These are phyloP conservation scores for Paramarasmius palmivorus DNA, from an alignment of 1,284 basidiomycete species.

Conservation along the genomic window DNA sequence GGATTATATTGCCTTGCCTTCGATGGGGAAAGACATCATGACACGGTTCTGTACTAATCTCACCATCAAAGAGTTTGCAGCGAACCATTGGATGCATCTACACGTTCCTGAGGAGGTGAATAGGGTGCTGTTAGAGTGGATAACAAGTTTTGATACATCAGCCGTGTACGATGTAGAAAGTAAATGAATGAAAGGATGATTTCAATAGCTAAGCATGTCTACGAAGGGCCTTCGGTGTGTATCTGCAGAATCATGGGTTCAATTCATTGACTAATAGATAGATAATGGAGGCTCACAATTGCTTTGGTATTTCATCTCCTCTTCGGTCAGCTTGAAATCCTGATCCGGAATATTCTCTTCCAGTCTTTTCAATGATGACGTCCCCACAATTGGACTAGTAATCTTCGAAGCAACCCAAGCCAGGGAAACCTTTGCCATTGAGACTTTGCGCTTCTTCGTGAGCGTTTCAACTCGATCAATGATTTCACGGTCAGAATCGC, in stretches of 20 bases:
- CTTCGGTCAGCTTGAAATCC: not conserved
- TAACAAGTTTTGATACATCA: not conserved
- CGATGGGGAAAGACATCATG: not conserved
- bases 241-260: too few relatives aligned
- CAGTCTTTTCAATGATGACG: slow-evolving; percentile 5
- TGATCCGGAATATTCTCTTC: slow-evolving; percentile 3
- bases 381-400: slow-evolving; percentile 40
- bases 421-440: slow-evolving; percentile 43
- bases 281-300: slow-evolving; percentile 3
- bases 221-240: too few relatives aligned
- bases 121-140: not conserved
- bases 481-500: slow-evolving; percentile 33
- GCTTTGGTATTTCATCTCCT: slow-evolving; percentile 8
- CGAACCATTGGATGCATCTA: slow-evolving; percentile 2
- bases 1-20: not conserved
- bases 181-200: too few relatives aligned
- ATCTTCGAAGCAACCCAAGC: slow-evolving; percentile 38
- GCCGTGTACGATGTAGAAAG: too few relatives aligned
- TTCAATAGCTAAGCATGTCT: too few relatives aligned
- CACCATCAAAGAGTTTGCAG: not conserved
- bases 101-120: not conserved
- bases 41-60: not conserved
- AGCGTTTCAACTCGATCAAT: slow-evolving; percentile 42
- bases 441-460: slow-evolving; percentile 33
- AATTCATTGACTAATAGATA: too few relatives aligned